Conservation (phyloP, 2,329 filamentous ascomycete species). For the Neobulgaria alba region DNA sequence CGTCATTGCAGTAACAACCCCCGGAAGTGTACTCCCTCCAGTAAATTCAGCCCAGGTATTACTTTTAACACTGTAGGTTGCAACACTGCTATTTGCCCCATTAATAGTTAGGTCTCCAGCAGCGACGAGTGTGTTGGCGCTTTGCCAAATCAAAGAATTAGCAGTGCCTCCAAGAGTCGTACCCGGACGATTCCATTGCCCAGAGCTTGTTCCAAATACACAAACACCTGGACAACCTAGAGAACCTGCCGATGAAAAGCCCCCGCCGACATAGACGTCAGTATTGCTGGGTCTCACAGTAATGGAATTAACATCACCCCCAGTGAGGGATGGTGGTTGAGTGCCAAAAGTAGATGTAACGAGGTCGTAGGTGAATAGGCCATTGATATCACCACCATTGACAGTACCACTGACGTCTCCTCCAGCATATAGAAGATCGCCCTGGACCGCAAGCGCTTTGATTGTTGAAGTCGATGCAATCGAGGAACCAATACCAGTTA, state of each 20-base stretch:
- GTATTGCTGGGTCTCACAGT: conserved; percentile 58
- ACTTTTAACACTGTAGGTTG: conserved; percentile 60
- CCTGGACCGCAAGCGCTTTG: conserved; percentile 57
- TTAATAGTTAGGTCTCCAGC: conserved; percentile 68
- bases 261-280: conserved; percentile 79
- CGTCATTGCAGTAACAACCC: conserved; percentile 68
- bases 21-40: conserved; percentile 61
- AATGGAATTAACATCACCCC: conserved; percentile 68
- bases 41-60: conserved; percentile 58
- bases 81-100: conserved; percentile 57
- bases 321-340: conserved; percentile 69
- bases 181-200: conserved; percentile 75
- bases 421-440: conserved; percentile 69
- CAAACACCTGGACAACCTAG: conserved; percentile 79
- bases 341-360: conserved; percentile 50
- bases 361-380: conserved; percentile 75
- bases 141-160: conserved; percentile 67
- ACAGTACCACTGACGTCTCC: conserved; percentile 69
- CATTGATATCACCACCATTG: conserved; percentile 53
- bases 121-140: conserved; percentile 61
- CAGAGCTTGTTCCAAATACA: conserved; percentile 59
- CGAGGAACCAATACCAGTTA: conserved; percentile 61
- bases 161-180: conserved; percentile 63
- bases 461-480: conserved; percentile 68
- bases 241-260: conserved; percentile 74